phyloP scores from a whole-genome alignment of 1,284 basidiomycete species.

The Volvariella surrecta region DNA sequence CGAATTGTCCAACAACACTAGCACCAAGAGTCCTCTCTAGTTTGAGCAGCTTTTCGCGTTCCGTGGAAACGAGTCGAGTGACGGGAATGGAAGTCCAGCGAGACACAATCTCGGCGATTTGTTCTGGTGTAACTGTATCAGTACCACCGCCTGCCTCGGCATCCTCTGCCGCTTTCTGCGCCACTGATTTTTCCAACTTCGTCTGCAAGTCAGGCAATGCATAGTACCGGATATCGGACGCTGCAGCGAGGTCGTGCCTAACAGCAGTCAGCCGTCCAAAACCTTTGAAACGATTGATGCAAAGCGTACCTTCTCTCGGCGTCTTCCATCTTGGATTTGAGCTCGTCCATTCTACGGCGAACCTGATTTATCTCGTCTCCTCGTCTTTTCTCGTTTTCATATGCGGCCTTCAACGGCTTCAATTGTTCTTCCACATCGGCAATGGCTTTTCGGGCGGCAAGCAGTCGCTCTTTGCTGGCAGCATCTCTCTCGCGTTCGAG shows the following conservation, averaged over 20 bases:
- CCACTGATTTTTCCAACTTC: conserved; percentile 66
- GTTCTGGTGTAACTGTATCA: conserved; percentile 83
- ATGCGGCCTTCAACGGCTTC: conserved; percentile 81
- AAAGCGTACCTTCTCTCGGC: conserved; percentile 82
- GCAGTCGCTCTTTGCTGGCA: conserved; percentile 85
- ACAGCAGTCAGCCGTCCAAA: no score
- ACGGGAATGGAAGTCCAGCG: conserved; percentile 92
- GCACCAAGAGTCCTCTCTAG: conserved; percentile 64
- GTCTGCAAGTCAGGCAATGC: conserved; percentile 89
- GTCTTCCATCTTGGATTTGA: conserved; percentile 90
- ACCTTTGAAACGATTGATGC: conserved; percentile 6
- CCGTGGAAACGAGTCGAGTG: conserved; percentile 80
- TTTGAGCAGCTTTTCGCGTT: conserved; percentile 82
- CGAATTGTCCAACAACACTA: conserved; percentile 83
- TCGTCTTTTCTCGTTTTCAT: conserved; percentile 84
- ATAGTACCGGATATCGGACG: conserved; percentile 89
- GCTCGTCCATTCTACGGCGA: conserved; percentile 83
- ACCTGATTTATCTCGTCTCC: conserved; percentile 82
- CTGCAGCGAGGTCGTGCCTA: conserved; percentile 75
- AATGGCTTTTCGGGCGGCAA: conserved; percentile 70
- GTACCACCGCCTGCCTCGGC: conserved; percentile 43
- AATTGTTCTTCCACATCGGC: conserved; percentile 87
- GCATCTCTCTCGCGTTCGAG: conserved; percentile 90
- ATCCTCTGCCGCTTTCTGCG: conserved; percentile 69
- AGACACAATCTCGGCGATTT: conserved; percentile 87